These are phyloP conservation scores for Fusarium sp. DNA, from an alignment of 2,329 filamentous ascomycete species.

Conservation along the genomic window DNA sequence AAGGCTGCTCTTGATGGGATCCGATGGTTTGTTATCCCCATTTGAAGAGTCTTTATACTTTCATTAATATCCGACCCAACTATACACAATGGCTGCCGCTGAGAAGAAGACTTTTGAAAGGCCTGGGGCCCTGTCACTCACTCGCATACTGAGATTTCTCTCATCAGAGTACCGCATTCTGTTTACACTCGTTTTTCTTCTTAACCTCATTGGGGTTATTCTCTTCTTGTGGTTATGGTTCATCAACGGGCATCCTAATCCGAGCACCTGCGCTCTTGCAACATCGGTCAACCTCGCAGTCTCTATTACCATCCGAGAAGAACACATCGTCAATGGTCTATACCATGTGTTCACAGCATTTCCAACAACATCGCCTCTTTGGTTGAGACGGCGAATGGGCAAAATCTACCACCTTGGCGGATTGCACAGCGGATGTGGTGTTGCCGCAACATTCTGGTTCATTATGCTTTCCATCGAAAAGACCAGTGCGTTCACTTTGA, in stretches of 20 bases:
- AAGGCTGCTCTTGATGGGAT: background rate
- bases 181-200: conserved; percentile 62
- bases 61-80: conserved; percentile 17
- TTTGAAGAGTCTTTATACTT: background rate
- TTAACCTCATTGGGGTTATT: conserved; percentile 53
- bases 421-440: conserved; percentile 37
- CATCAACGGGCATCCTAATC: conserved; percentile 50
- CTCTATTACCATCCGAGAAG: conserved; percentile 62
- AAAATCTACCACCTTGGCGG: conserved; percentile 63
- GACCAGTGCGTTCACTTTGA: conserved; percentile 10
- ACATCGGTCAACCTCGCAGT: conserved; percentile 59
- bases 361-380: conserved; percentile 57
- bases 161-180: conserved; percentile 61
- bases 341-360: conserved; percentile 57
- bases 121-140: conserved; percentile 31
- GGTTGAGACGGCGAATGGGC: conserved; percentile 56
- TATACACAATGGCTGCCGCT: conserved; percentile 8
- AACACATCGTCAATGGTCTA: conserved; percentile 62
- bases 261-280: conserved; percentile 52
- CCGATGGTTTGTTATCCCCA: background rate
- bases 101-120: conserved; percentile 7
- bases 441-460: conserved; percentile 38
- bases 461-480: conserved; percentile 38
- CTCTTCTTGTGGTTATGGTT: conserved; percentile 35
- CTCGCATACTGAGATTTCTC: conserved; percentile 40